Evolutionary conservation across 1,284 basidiomycete species (phyloP).

Genomic region (Agaricales sp.): DNA sequence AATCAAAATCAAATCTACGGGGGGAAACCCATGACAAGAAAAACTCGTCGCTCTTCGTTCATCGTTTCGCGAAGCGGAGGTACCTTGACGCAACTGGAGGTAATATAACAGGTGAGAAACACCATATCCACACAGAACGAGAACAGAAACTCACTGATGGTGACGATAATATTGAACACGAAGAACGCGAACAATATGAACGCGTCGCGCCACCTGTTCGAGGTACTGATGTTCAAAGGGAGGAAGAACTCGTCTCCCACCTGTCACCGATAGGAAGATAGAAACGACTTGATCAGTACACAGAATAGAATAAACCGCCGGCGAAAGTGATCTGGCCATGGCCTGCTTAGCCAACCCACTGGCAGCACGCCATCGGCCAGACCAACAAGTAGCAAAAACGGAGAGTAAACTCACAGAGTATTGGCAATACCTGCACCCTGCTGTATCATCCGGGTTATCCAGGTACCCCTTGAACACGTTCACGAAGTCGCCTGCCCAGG

Average conservation of each 20-base stretch:
- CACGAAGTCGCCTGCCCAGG: constrained; percentile 67
- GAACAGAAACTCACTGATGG: constrained; percentile 40
- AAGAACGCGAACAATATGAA: constrained; percentile 63
- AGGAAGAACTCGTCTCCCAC: constrained; percentile 62
- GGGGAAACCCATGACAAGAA: too few species aligned
- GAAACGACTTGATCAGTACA: constrained; percentile 10
- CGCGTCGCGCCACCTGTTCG: constrained; percentile 62
- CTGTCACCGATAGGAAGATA: constrained; percentile 12
- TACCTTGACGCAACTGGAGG: constrained; percentile 57
- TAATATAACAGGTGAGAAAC: constrained; percentile 10
- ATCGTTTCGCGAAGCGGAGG: constrained; percentile 63
- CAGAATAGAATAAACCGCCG: neutral
- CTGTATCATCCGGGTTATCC: constrained; percentile 55
- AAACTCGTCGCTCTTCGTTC: too few species aligned
- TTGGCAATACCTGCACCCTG: constrained; percentile 65
- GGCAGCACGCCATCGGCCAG: neutral
- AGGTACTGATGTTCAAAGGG: constrained; percentile 61
- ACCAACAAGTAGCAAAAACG: neutral
- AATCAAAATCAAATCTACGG: too few species aligned
- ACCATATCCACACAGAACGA: neutral
- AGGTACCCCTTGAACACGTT: constrained; percentile 66
- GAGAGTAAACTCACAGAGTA: constrained; percentile 25
- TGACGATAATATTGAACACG: constrained; percentile 65
- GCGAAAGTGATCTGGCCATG: too few species aligned
- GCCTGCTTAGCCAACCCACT: too few species aligned